Evolutionary conservation across 768 basidiomycete species (phyloP).

Genomic region (Heimioporus sp.): DNA sequence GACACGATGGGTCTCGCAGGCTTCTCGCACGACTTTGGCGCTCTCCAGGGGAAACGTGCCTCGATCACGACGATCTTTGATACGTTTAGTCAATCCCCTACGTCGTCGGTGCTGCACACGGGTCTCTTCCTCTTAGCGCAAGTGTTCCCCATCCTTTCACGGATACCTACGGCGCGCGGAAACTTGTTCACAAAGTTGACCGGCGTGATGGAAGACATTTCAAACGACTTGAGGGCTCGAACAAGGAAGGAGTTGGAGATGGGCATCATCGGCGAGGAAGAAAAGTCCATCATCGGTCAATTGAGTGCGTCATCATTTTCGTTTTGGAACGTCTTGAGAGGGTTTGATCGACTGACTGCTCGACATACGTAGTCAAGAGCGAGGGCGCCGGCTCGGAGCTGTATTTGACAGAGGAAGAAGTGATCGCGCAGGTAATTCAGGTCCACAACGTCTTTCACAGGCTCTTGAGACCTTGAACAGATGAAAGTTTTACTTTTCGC

Average conservation of each 20-base stretch:
- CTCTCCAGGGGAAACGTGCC: conserved; percentile 47
- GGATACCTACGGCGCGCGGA: conserved; percentile 37
- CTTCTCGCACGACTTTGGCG: conserved; percentile 56
- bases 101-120: conserved; percentile 23
- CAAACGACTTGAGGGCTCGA: conserved; percentile 37
- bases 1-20: conserved; percentile 60
- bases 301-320: conserved; percentile 13
- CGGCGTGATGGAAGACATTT: conserved; percentile 38
- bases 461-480: not conserved
- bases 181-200: conserved; percentile 32
- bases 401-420: conserved; percentile 26
- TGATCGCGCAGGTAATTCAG: conserved; percentile 21
- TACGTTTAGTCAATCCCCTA: conserved; percentile 24
- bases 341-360: accelerated
- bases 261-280: conserved; percentile 19
- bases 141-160: conserved; percentile 34
- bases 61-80: conserved; percentile 42
- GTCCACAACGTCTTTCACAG: not conserved
- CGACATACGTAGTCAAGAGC: conserved; percentile 33
- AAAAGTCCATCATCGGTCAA: conserved; percentile 25
- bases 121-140: conserved; percentile 37
- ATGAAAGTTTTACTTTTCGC: conserved; percentile 18
- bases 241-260: conserved; percentile 33
- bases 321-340: conserved; percentile 13
- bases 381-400: conserved; percentile 24